phyloP scores from a whole-genome alignment of 192 early-diverging fungal species.

The Linnemannia elongata region DNA sequence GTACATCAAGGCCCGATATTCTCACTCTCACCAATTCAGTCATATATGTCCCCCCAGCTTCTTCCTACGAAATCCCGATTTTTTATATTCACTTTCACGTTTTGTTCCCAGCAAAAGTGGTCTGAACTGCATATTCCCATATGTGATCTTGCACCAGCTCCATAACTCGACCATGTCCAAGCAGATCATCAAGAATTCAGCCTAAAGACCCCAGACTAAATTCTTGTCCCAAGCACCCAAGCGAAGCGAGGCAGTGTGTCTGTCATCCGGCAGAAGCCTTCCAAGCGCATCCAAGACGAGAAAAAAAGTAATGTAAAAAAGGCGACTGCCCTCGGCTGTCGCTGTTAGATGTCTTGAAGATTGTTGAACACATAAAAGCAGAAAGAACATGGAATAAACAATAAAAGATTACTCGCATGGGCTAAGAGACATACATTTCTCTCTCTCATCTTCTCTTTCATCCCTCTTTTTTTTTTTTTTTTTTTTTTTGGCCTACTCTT shows the following conservation, averaged over 20 bases:
- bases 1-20: background rate
- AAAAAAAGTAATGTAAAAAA: background rate
- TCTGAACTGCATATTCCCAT: background rate
- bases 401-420: no score
- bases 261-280: constrained; percentile 6
- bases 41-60: background rate
- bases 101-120: background rate
- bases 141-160: constrained; percentile 21
- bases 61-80: no score
- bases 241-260: constrained; percentile 9
- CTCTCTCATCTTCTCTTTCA: no score
- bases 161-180: constrained; percentile 10
- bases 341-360: no score
- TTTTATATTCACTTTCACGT: no score
- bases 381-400: no score
- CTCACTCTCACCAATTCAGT: background rate
- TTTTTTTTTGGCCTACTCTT: no score
- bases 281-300: constrained; percentile 4
- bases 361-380: no score
- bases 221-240: background rate
- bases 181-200: constrained; percentile 1
- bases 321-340: no score
- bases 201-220: constrained; percentile 20
- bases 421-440: no score
- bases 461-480: no score